Evolutionary conservation across 495 filamentous ascomycete species (phyloP).

Genomic region (Talaromyces wortmannii): DNA sequence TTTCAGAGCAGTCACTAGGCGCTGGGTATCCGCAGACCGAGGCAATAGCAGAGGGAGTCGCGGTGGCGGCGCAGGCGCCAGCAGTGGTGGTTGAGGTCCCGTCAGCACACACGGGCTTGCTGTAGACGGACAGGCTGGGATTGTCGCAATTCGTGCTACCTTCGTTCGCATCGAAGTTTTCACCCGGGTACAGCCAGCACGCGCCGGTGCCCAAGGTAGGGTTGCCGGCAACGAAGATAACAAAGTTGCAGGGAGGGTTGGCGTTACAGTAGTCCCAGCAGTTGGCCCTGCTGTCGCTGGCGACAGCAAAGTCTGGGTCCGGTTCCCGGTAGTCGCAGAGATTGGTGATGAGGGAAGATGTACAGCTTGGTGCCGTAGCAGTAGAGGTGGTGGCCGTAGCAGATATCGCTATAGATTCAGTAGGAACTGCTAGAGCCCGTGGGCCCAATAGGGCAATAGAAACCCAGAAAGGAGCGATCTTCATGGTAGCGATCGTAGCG

Average conservation of each 20-base stretch:
- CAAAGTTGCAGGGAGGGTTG: conserved; percentile 19
- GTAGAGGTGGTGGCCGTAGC: conserved; percentile 15
- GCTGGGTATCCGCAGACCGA: conserved; percentile 20
- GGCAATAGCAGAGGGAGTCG: conserved; percentile 19
- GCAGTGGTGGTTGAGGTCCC: conserved; percentile 17
- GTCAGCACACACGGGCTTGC: conserved; percentile 11
- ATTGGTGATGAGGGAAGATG: conserved; percentile 14
- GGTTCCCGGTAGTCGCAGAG: conserved; percentile 18
- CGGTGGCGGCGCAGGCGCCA: conserved; percentile 17
- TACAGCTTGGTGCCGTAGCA: conserved; percentile 15
- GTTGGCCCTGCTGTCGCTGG: conserved; percentile 8
- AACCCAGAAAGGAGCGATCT: conserved; percentile 15
- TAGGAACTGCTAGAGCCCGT: conserved; percentile 9
- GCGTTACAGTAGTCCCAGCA: conserved; percentile 24
- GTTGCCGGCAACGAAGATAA: conserved; percentile 16
- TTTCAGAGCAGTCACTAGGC: conserved; percentile 11
- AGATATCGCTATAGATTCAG: conserved; percentile 3
- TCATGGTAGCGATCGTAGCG: conserved; percentile 13
- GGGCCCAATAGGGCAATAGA: conserved; percentile 14
- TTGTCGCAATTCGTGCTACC: conserved; percentile 12
- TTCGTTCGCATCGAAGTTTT: conserved; percentile 14
- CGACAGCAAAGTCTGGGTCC: conserved; percentile 12
- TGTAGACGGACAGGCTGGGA: conserved; percentile 12
- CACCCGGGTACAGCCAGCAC: conserved; percentile 20
- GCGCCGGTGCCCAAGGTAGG: conserved; percentile 13